Evolutionary conservation across 2,329 filamentous ascomycete species (phyloP), one percentile per base, ranked within the genome.

Genomic region (Arthrobotrys musiformis): DNA sequence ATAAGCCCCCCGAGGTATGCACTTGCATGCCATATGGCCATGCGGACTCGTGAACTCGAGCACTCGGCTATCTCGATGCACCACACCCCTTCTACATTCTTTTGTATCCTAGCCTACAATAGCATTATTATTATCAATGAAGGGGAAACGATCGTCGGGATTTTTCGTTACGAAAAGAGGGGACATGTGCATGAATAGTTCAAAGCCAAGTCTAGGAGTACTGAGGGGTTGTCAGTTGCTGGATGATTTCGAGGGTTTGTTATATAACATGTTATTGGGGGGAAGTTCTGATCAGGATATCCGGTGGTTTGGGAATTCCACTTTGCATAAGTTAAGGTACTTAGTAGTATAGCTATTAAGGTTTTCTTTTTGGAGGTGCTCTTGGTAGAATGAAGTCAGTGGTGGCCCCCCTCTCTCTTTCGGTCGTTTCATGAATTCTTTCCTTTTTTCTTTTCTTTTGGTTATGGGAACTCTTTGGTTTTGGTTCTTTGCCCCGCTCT

Each of bases 31-130:
- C n/a, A n/a, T n/a, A n/a, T n/a, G n/a, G n/a, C n/a, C n/a, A n/a
- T n/a, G n/a, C 40, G 54, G 40, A 63, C 67, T 63, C 58, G 68
- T 58, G 58, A 58, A 64, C 68, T 64, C 48, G 68, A 61, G 19
- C 15, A 72, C 68, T 58, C 68, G 68, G 68, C 54, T 58, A 58
- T 24, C 54, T 54, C 22, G n/a, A n/a, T n/a, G n/a, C n/a, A 15
- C 42, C 19, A 28, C 44, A 54, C 35, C 24, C 44, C 24, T 58
- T 22, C 24, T 37, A 7, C n/a, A 48, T 54, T n/a, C 28, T 35
- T 35, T 15, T 46, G 19, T 48, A 22, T 52, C 17, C n/a, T 50
- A 17, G 52, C 35, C 35, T 17, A 50, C 2, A 64, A 52, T 26
- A 33, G 33, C 50, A 42, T 17, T 17, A 42, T 48, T 1, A 35